Evolutionary conservation across 169 alveolate genomes (phyloP), one percentile per base, ranked within the genome.

Genomic region (Cryptosporidium muris): DNA sequence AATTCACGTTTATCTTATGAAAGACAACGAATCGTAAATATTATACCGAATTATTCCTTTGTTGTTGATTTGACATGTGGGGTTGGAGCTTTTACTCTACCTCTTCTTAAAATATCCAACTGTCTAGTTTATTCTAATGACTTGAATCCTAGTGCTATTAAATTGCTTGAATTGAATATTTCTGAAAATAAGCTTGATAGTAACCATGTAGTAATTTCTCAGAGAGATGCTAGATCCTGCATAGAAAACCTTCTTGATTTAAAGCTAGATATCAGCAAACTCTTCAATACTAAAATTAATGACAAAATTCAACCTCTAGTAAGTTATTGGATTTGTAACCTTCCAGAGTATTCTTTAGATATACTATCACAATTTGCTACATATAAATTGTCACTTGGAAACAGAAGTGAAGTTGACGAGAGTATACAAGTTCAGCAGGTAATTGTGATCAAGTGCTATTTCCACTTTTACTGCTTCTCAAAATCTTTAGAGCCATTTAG

Each of bases 41-140:
- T 67, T 56, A 64, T 92, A 38, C 89, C 90, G 53, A 80, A 81
- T 47, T 82, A 93, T 43, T 93, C 91, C n/a, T 88, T 93, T 1
- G 85, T 93, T 25, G 92, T 94, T 62, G 96, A 93, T 66, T 88
- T 92, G 68, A 92, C 93, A 63, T 92, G 95, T 60, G 96, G 96
- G 36, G 93, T 91, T 1, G 96, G 96, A 1, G 95, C 96, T 34
- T 74, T 93, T 9, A 90, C 95, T 9, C 81, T 93, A 36, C 90
- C 93, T 51, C 92, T 92, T 1, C 92, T 94, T 6, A 91, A 91
- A 88, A 11, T 58, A 16, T 89, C 88, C 66, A 91, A 92, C 5
- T 81, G 90, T 1, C 82, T 68, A 51, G 94, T 92, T 45, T 85
- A 89, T 62, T 94, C 95, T 6, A 93, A 93, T 89, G 96, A 93